A percentile compares a stretch with the other conserved stretches of the same genome.
Conservation (phyloP, 345 rosid genomes). For the Aethionema arabicum region DNA sequence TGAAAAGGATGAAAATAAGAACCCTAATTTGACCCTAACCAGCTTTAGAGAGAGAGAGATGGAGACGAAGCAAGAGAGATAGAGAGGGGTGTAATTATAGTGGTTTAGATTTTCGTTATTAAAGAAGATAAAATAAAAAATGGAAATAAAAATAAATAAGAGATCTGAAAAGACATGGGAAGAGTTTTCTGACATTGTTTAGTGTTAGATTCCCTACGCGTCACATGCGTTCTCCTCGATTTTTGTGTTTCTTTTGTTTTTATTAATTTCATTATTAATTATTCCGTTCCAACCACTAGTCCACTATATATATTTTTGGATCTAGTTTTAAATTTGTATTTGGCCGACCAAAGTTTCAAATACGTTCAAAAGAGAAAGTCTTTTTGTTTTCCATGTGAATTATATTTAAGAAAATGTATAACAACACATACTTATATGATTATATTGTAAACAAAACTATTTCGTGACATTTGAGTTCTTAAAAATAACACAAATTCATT, state of each 20-base stretch:
- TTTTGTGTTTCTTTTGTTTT: constrained; percentile 18
- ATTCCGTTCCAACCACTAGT: constrained; percentile 30
- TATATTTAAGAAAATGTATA: background rate
- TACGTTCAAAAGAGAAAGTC: background rate
- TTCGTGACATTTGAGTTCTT: too few relatives aligned
- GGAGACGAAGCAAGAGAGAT: constrained; percentile 8
- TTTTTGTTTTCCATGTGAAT: background rate
- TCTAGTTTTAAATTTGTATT: constrained; percentile 6
- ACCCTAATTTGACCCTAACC: constrained; percentile 19
- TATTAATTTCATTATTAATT: background rate
- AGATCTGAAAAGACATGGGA: constrained; percentile 36
- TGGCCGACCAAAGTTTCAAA: constrained; percentile 16
- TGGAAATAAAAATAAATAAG: background rate
- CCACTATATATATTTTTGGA: constrained; percentile 12
- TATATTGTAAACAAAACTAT: too few relatives aligned
- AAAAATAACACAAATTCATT: too few relatives aligned
- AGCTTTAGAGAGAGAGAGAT: constrained; percentile 6
- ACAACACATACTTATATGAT: too few relatives aligned
- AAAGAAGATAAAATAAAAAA: too few relatives aligned
- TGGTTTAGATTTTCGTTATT: constrained; percentile 32
- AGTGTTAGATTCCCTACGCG: constrained; percentile 42
- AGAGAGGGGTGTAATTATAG: constrained; percentile 34
- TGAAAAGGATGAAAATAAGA: constrained; percentile 11
- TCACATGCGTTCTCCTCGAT: constrained; percentile 39
- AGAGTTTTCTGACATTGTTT: constrained; percentile 33